phyloP scores from a whole-genome alignment of 176 grass and related monocot species.

The Cenchrus fungigraminus region DNA sequence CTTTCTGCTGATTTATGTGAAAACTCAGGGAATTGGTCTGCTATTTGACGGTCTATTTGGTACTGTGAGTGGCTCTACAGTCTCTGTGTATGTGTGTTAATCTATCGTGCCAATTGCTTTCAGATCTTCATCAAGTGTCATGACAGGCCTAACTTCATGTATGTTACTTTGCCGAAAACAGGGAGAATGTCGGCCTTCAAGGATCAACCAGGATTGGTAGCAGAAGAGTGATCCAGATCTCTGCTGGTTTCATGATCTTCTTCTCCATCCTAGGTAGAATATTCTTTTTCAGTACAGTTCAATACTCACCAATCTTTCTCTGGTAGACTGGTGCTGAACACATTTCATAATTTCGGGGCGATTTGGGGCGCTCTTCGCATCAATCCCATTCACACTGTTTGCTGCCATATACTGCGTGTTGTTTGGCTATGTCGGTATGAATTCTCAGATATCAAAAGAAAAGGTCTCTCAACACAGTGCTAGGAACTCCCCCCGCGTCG shows the following conservation, averaged over 20 bases:
- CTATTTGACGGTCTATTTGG: slow-evolving; percentile 78
- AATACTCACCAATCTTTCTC: background rate
- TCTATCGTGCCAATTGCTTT: background rate
- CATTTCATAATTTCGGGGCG: slow-evolving; percentile 35
- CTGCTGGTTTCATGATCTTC: slow-evolving; percentile 92
- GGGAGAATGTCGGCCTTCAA: slow-evolving; percentile 88
- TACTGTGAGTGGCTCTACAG: slow-evolving; percentile 67
- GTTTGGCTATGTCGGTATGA: slow-evolving; percentile 81
- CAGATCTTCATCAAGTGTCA: background rate
- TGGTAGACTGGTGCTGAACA: background rate
- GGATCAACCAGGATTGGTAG: slow-evolving; percentile 93
- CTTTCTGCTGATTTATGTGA: background rate
- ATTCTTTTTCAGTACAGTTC: background rate
- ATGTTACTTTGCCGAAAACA: background rate
- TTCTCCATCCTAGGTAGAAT: slow-evolving; percentile 73
- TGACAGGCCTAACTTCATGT: background rate
- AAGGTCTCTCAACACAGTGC: background rate
- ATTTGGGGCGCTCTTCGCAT: slow-evolving; percentile 82
- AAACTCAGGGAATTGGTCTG: slow-evolving; percentile 71
- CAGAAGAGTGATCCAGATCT: slow-evolving; percentile 80
- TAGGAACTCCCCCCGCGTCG: too few species aligned
- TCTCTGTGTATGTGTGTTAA: slow-evolving; percentile 70
- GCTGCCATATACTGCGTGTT: slow-evolving; percentile 72
- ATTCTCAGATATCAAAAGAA: background rate
- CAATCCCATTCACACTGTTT: slow-evolving; percentile 83